Percentiles rank a stretch among this genome's conserved stretches.
Evolutionary conservation across 1,284 basidiomycete genomes (phyloP).

Genomic region (Sanghuangporus weigelae): DNA sequence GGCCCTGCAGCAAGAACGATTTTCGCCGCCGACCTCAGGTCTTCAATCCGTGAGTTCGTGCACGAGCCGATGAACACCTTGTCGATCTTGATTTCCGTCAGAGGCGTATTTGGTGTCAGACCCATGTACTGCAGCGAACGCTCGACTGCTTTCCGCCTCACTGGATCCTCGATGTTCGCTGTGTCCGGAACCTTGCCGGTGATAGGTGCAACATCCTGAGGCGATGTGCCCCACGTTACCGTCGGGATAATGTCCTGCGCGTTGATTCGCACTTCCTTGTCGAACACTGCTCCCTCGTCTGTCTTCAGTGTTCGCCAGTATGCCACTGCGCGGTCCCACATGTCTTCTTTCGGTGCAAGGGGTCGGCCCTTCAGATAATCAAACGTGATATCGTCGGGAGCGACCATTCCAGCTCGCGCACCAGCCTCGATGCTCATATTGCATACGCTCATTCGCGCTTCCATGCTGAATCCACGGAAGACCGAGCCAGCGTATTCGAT

Average conservation of each 20-base stretch:
- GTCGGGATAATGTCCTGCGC: constrained; percentile 92
- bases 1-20: constrained; percentile 76
- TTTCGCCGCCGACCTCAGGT: constrained; percentile 85
- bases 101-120: constrained; percentile 73
- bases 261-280: constrained; percentile 81
- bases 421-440: constrained; percentile 99
- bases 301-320: constrained; percentile 88
- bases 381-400: constrained; percentile 82
- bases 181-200: constrained; percentile 85
- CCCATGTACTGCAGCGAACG: constrained; percentile 93
- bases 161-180: constrained; percentile 54
- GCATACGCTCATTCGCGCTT: constrained; percentile 94
- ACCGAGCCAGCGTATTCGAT: constrained; percentile 94
- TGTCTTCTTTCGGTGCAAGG: constrained; percentile 80
- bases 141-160: constrained; percentile 70
- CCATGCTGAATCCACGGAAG: constrained; percentile 90
- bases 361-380: constrained; percentile 82
- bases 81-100: constrained; percentile 85
- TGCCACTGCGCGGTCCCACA: constrained; percentile 84
- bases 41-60: constrained; percentile 96
- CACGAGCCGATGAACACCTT: constrained; percentile 97
- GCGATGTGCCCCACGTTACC: constrained; percentile 95
- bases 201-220: constrained; percentile 89
- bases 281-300: constrained; percentile 88
- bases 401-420: constrained; percentile 93